Evolutionary conservation across 352 stramenopile genomes (phyloP).

Genomic region (Globisporangium splendens): DNA sequence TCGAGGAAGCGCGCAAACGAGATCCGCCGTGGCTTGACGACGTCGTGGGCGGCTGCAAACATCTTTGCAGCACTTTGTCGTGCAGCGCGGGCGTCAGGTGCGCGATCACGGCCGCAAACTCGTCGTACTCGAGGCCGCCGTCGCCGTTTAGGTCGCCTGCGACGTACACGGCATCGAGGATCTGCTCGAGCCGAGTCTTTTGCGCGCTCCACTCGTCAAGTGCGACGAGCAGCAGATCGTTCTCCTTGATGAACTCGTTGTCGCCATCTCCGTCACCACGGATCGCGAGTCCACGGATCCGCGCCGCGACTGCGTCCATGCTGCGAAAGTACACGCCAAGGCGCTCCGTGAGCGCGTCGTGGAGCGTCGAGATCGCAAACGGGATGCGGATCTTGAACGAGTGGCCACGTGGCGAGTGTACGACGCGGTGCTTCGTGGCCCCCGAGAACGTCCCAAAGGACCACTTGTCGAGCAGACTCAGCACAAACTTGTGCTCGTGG

Average conservation of each 20-base stretch:
- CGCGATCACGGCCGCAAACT: constrained; percentile 62
- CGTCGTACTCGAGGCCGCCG: constrained; percentile 66
- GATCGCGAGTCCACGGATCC: constrained; percentile 35
- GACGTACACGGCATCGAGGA: constrained; percentile 65
- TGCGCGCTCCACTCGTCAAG: constrained; percentile 60
- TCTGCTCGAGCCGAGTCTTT: constrained; percentile 53
- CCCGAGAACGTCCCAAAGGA: constrained; percentile 54
- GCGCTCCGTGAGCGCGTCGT: constrained; percentile 51
- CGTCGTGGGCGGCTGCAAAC: constrained; percentile 60
- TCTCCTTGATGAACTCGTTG: constrained; percentile 63
- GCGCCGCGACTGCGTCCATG: constrained; percentile 36
- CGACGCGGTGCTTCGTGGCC: constrained; percentile 48
- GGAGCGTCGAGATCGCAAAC: constrained; percentile 43
- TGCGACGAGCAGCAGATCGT: constrained; percentile 49
- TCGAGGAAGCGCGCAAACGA: constrained; percentile 62
- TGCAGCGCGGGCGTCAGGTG: constrained; percentile 48
- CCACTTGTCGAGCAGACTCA: constrained; percentile 61
- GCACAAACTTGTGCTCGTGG: constrained; percentile 74
- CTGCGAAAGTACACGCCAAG: constrained; percentile 66
- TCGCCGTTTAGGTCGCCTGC: constrained; percentile 68
- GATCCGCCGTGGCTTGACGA: constrained; percentile 50
- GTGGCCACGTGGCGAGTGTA: constrained; percentile 35
- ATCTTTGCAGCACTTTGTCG: constrained; percentile 56
- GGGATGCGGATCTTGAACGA: constrained; percentile 55
- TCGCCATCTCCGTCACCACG: constrained; percentile 18